A percentile compares a stretch with the other conserved stretches of the same genome.
Conservation (phyloP, 306 rosid genomes). For the Quercus agrifolia region DNA sequence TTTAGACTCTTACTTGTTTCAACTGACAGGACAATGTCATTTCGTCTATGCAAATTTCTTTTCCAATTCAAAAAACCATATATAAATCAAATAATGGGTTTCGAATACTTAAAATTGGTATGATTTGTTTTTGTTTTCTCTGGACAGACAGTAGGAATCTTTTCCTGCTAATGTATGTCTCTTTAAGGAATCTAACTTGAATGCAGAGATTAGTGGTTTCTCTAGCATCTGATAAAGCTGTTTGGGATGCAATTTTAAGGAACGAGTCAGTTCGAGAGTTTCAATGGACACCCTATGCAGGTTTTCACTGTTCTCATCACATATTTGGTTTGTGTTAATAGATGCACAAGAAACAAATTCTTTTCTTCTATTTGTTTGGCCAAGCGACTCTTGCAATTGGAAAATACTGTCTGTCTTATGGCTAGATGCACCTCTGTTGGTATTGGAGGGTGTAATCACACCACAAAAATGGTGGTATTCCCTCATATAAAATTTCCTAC, state of each 20-base stretch:
- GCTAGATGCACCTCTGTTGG: background rate
- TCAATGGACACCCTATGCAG: slow-evolving; percentile 37
- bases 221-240: slow-evolving; percentile 55
- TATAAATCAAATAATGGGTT: background rate
- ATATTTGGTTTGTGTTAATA: background rate
- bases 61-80: background rate
- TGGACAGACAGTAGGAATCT: background rate
- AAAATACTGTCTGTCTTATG: background rate
- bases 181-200: slow-evolving; percentile 7
- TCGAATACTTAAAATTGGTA: background rate
- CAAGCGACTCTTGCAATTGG: background rate
- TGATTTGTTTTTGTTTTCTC: background rate
- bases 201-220: slow-evolving; percentile 66
- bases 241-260: slow-evolving; percentile 64
- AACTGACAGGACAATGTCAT: background rate
- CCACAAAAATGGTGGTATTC: too few relatives aligned
- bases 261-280: slow-evolving; percentile 45
- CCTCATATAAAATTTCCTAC: too few relatives aligned
- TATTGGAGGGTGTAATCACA: too few relatives aligned
- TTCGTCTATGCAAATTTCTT: background rate
- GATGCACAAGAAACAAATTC: background rate
- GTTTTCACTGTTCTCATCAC: slow-evolving; percentile 24
- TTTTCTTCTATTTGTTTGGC: background rate
- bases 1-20: background rate
- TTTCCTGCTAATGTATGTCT: slow-evolving; percentile 8